These are phyloP conservation scores for Borovskyia barvae DNA, from an alignment of 208 protist species.

Conservation along the genomic window DNA sequence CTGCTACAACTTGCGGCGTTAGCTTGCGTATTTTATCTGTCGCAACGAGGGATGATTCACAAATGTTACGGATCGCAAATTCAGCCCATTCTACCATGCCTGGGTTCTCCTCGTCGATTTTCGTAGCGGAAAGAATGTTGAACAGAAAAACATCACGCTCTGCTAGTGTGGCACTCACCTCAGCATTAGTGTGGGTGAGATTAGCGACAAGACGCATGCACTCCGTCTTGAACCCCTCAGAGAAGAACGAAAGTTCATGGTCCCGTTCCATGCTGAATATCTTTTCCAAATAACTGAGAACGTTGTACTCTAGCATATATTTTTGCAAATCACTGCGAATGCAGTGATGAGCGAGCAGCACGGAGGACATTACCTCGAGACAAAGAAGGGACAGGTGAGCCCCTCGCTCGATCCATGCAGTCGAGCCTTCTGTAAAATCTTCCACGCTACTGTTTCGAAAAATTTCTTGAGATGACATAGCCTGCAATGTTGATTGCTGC, in stretches of 20 bases:
- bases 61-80: constrained; percentile 88
- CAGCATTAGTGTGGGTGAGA: constrained; percentile 49
- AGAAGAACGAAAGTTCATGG: constrained; percentile 74
- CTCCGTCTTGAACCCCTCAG: constrained; percentile 73
- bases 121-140: constrained; percentile 61
- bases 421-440: constrained; percentile 73
- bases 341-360: constrained; percentile 41
- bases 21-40: constrained; percentile 61
- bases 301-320: constrained; percentile 51
- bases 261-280: constrained; percentile 64
- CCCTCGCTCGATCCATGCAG: constrained; percentile 68
- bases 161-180: constrained; percentile 33
- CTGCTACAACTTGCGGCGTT: constrained; percentile 36
- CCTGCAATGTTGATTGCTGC: constrained; percentile 9
- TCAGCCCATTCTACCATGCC: constrained; percentile 88
- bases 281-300: constrained; percentile 53
- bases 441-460: constrained; percentile 73
- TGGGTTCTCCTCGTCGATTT: constrained; percentile 88
- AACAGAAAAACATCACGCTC: constrained; percentile 43
- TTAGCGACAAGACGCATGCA: constrained; percentile 79
- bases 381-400: constrained; percentile 53
- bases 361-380: constrained; percentile 61
- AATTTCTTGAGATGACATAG: constrained; percentile 31
- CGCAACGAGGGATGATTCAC: constrained; percentile 41
- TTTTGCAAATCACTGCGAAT: constrained; percentile 50